Conservation (phyloP, 139 green algal species). For the Chlamydomonas sp. region DNA sequence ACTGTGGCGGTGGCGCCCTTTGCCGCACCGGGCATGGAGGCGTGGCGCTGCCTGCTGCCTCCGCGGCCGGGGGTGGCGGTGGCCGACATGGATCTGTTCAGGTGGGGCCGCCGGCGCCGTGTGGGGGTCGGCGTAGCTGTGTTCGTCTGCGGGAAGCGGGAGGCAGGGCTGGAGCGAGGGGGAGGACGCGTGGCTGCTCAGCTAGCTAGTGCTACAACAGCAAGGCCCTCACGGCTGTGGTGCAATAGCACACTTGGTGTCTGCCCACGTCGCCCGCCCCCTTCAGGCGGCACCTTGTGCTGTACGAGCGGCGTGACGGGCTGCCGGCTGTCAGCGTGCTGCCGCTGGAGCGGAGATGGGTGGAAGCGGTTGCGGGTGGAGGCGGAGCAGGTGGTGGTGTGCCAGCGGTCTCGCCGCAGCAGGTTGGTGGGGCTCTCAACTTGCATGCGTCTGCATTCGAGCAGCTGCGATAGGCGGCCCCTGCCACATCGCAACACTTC, state of each 20-base stretch:
- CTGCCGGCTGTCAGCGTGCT: constrained; percentile 37
- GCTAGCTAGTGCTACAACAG: neutral
- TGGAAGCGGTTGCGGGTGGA: too few relatives aligned
- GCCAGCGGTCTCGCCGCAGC: too few relatives aligned
- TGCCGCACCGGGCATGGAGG: neutral
- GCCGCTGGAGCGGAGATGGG: constrained; percentile 8
- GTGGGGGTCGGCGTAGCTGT: neutral
- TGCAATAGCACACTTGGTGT: too few relatives aligned
- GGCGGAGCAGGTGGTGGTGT: too few relatives aligned
- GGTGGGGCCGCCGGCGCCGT: neutral
- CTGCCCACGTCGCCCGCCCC: too few relatives aligned
- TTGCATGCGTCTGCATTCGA: too few relatives aligned
- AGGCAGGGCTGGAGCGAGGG: neutral
- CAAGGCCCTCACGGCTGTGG: neutral
- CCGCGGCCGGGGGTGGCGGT: constrained; percentile 32
- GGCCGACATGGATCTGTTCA: constrained; percentile 76
- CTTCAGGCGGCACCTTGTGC: constrained; percentile 18
- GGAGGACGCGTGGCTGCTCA: too few relatives aligned
- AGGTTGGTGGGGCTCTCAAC: too few relatives aligned
- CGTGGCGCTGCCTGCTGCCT: constrained; percentile 57
- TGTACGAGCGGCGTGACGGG: constrained; percentile 52
- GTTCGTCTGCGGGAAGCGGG: neutral
- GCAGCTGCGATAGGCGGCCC: too few relatives aligned
- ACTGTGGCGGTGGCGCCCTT: neutral
- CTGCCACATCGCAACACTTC: too few relatives aligned